phyloP scores from a whole-genome alignment of 768 basidiomycete genomes.

The Xerocomellus chrysenteron region DNA sequence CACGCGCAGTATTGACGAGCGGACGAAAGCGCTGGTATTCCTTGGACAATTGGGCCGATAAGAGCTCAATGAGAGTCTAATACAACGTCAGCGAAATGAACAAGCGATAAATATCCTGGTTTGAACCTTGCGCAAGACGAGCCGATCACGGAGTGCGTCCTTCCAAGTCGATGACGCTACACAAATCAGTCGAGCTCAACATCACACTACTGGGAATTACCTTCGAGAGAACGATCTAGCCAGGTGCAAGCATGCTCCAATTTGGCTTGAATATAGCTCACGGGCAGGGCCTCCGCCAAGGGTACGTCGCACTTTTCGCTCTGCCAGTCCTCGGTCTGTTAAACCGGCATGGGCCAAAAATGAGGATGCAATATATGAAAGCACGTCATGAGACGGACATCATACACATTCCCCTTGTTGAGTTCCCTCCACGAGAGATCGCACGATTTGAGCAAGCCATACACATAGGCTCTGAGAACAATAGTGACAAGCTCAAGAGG shows the following conservation, averaged over 20 bases:
- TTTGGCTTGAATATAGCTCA: conserved; percentile 48
- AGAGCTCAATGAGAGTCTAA: conserved; percentile 28
- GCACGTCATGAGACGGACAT: conserved; percentile 52
- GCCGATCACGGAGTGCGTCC: conserved; percentile 49
- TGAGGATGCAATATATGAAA: conserved; percentile 14
- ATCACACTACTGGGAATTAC: conserved; percentile 24
- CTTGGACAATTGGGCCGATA: conserved; percentile 25
- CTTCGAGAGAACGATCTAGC: conserved; percentile 47
- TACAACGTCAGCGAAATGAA: conserved; percentile 3
- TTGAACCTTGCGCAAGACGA: conserved; percentile 58
- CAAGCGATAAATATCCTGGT: not conserved
- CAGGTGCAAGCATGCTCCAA: conserved; percentile 65
- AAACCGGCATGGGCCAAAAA: conserved; percentile 8
- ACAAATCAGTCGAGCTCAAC: conserved; percentile 6
- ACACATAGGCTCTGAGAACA: conserved; percentile 64
- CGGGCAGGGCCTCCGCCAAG: conserved; percentile 62
- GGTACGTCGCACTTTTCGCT: conserved; percentile 84
- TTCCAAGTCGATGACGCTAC: conserved; percentile 50
- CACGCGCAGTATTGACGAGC: conserved; percentile 20
- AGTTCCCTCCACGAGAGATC: conserved; percentile 83
- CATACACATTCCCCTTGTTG: conserved; percentile 68
- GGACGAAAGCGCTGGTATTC: conserved; percentile 23
- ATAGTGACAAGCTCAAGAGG: conserved; percentile 64
- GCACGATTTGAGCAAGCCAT: conserved; percentile 76
- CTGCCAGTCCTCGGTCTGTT: conserved; percentile 84